A percentile compares a stretch with the other conserved stretches of the same genome.
Evolutionary conservation across 2,329 filamentous ascomycete species (phyloP).

Genomic region (Cladosporium cucumerinum): DNA sequence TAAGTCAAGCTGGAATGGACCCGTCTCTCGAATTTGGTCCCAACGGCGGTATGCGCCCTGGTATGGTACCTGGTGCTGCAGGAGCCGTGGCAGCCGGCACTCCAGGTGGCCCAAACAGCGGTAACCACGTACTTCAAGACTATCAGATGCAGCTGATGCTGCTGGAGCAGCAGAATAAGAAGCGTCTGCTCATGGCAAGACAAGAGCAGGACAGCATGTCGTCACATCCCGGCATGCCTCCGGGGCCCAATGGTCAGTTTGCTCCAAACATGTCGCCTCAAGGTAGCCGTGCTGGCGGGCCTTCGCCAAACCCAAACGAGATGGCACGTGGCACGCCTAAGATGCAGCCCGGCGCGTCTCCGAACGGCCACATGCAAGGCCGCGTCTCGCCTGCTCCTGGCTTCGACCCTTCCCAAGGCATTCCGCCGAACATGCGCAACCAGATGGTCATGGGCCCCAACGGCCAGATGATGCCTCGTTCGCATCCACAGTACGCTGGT

Average conservation of each 20-base stretch:
- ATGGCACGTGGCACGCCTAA: slow-evolving; percentile 76
- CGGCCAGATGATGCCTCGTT: slow-evolving; percentile 60
- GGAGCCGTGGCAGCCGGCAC: slow-evolving; percentile 18
- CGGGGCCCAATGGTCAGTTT: slow-evolving; percentile 43
- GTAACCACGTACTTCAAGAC: slow-evolving; percentile 79
- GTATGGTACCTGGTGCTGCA: slow-evolving; percentile 28
- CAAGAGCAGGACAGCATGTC: slow-evolving; percentile 70
- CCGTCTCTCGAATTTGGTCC: slow-evolving; percentile 51
- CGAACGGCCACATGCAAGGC: slow-evolving; percentile 64
- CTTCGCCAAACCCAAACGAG: slow-evolving; percentile 73
- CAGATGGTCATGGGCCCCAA: slow-evolving; percentile 50
- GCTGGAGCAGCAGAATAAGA: slow-evolving; percentile 84
- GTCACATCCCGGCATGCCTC: slow-evolving; percentile 41
- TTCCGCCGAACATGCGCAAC: slow-evolving; percentile 27
- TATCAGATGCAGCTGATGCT: slow-evolving; percentile 90
- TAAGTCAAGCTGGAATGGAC: slow-evolving; percentile 57
- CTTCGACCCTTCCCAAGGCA: slow-evolving; percentile 36
- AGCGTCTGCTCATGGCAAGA: slow-evolving; percentile 77
- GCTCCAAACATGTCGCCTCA: slow-evolving; percentile 62
- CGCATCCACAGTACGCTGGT: slow-evolving; percentile 56
- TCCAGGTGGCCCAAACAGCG: slow-evolving; percentile 47
- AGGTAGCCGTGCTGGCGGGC: slow-evolving; percentile 60
- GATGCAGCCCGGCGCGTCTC: slow-evolving; percentile 67
- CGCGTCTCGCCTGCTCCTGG: slow-evolving; percentile 60
- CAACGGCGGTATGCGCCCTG: slow-evolving; percentile 29